phyloP scores from a whole-genome alignment of 495 filamentous ascomycete genomes.

The Coniosporium apollinis region DNA sequence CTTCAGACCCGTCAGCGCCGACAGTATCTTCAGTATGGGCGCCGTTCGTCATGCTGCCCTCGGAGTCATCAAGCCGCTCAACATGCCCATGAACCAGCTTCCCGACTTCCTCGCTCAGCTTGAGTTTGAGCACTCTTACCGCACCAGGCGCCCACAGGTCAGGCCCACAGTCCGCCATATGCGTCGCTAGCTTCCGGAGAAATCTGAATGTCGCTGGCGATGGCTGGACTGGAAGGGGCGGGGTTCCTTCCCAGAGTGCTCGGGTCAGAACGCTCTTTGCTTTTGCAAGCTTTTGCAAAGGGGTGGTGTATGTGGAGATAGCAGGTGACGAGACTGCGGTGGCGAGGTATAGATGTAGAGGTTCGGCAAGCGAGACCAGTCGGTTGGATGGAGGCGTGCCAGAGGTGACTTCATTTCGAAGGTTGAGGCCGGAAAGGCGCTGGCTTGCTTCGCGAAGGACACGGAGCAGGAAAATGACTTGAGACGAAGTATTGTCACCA shows the following conservation, averaged over 20 bases:
- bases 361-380: slow-evolving; percentile 6
- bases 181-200: slow-evolving; percentile 41
- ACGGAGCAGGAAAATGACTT: slow-evolving; percentile 58
- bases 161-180: slow-evolving; percentile 51
- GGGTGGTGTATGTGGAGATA: slow-evolving; percentile 3
- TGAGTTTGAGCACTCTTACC: slow-evolving; percentile 41
- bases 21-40: too few species aligned
- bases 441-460: slow-evolving; percentile 57
- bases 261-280: slow-evolving; percentile 1
- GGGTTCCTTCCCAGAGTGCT: slow-evolving; percentile 62
- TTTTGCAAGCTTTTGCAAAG: not conserved
- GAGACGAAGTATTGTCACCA: too few species aligned
- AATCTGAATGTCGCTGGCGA: slow-evolving; percentile 63
- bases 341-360: slow-evolving; percentile 12
- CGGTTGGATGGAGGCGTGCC: slow-evolving; percentile 18
- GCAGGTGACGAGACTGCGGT: slow-evolving; percentile 1
- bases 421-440: slow-evolving; percentile 40
- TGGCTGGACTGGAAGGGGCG: slow-evolving; percentile 63
- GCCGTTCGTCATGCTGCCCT: too few species aligned
- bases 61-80: too few species aligned
- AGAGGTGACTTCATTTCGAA: too few species aligned
- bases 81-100: slow-evolving; percentile 5
- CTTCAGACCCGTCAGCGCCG: too few species aligned
- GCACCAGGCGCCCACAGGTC: slow-evolving; percentile 76
- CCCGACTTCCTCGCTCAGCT: not conserved